A percentile compares a stretch with the other conserved stretches of the same genome.
Conservation (phyloP, 164 flowering plant genomes). For the Macadamia tetraphylla region DNA sequence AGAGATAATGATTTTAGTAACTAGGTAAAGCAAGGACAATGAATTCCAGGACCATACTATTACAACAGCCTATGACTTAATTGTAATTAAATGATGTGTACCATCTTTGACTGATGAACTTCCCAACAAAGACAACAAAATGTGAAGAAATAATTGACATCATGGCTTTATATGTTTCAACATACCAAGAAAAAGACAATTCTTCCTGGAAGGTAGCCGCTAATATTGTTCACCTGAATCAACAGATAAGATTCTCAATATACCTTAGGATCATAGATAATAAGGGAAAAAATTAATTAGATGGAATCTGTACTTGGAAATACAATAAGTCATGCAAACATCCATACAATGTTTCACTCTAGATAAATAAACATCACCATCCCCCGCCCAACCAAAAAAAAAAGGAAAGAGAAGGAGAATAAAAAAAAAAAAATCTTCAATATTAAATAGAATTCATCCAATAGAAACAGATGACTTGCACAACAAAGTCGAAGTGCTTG, state of each 20-base stretch:
- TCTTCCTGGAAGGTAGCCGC: slow-evolving; percentile 98
- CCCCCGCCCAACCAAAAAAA: too few relatives aligned
- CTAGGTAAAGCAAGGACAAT: too few relatives aligned
- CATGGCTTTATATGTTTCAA: background rate
- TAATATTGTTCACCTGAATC: slow-evolving; percentile 88
- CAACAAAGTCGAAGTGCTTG: too few relatives aligned
- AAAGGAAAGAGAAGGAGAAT: too few relatives aligned
- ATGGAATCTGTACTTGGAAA: background rate
- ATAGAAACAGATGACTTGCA: too few relatives aligned
- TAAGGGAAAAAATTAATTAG: background rate
- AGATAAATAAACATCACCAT: background rate
- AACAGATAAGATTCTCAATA: slow-evolving; percentile 8
- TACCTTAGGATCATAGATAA: background rate
- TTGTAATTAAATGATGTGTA: too few relatives aligned
- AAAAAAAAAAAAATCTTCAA: too few relatives aligned
- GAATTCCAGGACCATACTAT: too few relatives aligned
- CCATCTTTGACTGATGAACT: too few relatives aligned
- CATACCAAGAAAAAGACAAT: slow-evolving; percentile 97
- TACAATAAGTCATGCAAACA: slow-evolving; percentile 1
- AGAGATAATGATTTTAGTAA: too few relatives aligned
- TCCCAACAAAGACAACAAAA: background rate
- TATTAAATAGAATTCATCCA: background rate
- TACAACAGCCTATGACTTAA: too few relatives aligned
- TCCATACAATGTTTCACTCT: background rate
- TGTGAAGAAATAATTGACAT: background rate